phyloP scores from a whole-genome alignment of 495 filamentous ascomycete species.

The Podospora pseudopauciseta region DNA sequence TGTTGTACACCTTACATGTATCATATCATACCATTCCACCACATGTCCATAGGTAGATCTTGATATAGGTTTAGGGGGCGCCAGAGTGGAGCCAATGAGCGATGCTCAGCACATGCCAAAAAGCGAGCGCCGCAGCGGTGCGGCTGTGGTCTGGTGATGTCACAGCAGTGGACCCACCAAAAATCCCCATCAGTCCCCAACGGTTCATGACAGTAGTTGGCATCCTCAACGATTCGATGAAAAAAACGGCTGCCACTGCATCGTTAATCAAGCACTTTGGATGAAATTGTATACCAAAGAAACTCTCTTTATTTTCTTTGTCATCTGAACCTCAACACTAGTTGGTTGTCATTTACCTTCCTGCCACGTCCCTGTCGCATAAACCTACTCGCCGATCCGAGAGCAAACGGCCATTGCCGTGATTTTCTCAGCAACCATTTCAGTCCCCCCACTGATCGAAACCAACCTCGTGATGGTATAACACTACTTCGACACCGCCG shows the following conservation, averaged over 20 bases:
- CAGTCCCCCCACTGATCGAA: neutral
- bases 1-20: neutral
- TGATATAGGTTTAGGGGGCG: neutral
- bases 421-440: neutral
- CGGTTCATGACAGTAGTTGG: neutral
- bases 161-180: slow-evolving; percentile 14
- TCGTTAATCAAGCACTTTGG: neutral
- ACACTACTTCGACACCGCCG: neutral
- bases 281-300: neutral
- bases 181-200: slow-evolving; percentile 6
- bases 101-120: neutral
- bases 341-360: neutral
- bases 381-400: neutral
- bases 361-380: neutral
- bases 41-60: neutral
- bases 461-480: slow-evolving; percentile 7
- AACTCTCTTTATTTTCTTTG: neutral
- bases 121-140: neutral
- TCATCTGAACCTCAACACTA: neutral
- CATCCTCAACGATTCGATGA: slow-evolving; percentile 1
- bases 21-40: neutral
- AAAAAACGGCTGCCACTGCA: slow-evolving; percentile 6
- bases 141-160: slow-evolving; percentile 21
- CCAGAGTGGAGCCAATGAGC: slow-evolving; percentile 1
- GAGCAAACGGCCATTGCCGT: neutral